A percentile compares a stretch with the other conserved stretches of the same genome.
Conservation (phyloP, 2,329 filamentous ascomycete species). For the Botrytis sinoallii region DNA sequence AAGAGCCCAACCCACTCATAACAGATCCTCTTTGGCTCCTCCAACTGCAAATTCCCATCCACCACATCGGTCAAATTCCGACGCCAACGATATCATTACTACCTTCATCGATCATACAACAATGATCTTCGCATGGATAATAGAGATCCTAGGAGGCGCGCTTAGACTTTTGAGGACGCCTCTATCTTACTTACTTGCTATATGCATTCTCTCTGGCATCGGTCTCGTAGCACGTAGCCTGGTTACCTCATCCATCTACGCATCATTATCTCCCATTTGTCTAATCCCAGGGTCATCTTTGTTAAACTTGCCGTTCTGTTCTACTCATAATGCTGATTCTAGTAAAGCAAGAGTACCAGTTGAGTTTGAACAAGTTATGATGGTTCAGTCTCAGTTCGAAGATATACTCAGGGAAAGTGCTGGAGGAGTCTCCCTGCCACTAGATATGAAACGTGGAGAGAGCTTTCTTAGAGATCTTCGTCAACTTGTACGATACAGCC, state of each 20-base stretch:
- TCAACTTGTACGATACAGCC: constrained; percentile 67
- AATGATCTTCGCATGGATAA: constrained; percentile 44
- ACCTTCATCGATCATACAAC: constrained; percentile 24
- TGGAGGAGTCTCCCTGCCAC: constrained; percentile 63
- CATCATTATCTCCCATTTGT: constrained; percentile 67
- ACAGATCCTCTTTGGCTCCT: constrained; percentile 2
- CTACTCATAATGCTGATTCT: constrained; percentile 27
- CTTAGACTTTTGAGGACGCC: constrained; percentile 63
- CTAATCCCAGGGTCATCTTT: constrained; percentile 62
- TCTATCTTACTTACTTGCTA: constrained; percentile 57
- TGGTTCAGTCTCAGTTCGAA: constrained; percentile 72
- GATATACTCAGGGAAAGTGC: constrained; percentile 67
- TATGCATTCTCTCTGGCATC: constrained; percentile 58
- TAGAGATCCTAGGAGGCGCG: constrained; percentile 56
- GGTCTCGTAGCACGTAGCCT: constrained; percentile 60
- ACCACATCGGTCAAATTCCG: not conserved
- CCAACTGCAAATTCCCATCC: not conserved
- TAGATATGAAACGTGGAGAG: constrained; percentile 78
- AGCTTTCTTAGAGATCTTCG: constrained; percentile 71
- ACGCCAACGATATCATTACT: constrained; percentile 21
- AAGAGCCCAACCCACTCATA: constrained; percentile 16
- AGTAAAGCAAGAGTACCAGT: constrained; percentile 32
- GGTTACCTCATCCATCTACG: constrained; percentile 56
- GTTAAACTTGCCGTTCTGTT: constrained; percentile 63
- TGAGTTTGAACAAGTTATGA: constrained; percentile 74